Evolutionary conservation across 352 stramenopile species (phyloP).

Genomic region (Phytopythium boreale): DNA sequence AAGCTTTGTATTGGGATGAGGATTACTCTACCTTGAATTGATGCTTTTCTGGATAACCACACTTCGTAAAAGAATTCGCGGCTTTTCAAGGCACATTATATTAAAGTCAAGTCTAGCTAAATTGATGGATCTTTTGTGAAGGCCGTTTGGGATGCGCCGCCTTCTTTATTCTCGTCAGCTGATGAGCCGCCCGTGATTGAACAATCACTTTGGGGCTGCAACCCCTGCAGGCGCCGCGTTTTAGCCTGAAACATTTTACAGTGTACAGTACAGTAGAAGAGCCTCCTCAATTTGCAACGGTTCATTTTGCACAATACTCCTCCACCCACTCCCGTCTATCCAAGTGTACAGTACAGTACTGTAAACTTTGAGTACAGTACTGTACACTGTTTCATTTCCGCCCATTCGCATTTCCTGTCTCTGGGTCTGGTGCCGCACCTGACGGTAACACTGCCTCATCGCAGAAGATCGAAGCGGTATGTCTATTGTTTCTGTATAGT

Average conservation of each 20-base stretch:
- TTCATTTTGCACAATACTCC: not conserved
- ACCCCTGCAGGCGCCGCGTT: too few relatives aligned
- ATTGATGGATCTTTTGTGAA: not conserved
- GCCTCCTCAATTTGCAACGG: not conserved
- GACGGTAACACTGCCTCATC: constrained; percentile 3
- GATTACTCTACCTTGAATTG: not conserved
- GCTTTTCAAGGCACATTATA: not conserved
- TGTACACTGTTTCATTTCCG: not conserved
- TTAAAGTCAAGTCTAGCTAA: not conserved
- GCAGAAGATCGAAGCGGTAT: constrained; percentile 2
- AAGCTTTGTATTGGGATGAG: not conserved
- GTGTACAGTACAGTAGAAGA: too few relatives aligned
- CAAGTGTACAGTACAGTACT: too few relatives aligned
- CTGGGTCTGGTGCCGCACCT: not conserved
- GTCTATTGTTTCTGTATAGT: constrained; percentile 1
- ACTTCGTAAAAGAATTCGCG: not conserved
- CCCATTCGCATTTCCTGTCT: constrained; percentile 6
- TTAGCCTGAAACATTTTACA: too few relatives aligned
- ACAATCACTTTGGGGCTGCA: not conserved
- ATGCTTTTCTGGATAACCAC: not conserved
- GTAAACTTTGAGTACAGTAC: too few relatives aligned
- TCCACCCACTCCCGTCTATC: not conserved
- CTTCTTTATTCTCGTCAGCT: not conserved
- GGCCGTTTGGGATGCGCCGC: not conserved
- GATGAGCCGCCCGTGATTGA: not conserved